Evolutionary conservation across 208 protist genomes (phyloP), one percentile per base, ranked within the genome.

Genomic region (Trypanosoma brucei): DNA sequence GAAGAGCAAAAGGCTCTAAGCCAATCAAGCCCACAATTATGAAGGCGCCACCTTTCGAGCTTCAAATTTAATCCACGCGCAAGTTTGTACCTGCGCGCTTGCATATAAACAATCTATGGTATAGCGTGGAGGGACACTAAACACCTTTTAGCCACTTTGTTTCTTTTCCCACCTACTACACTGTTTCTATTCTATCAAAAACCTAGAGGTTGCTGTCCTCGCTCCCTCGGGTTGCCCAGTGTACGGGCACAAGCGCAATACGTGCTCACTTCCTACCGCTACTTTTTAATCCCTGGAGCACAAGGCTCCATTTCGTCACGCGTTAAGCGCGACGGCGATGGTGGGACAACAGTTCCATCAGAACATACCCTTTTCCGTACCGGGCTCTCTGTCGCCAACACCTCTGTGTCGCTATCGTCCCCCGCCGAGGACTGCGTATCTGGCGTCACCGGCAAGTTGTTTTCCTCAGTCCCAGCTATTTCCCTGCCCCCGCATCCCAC

Each of bases 321-420:
- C 13, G 53, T 45, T 22, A 48, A 45, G 33, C 67, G 67, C 35
- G 40, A 67, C 5, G 67, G 67, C 45, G 67, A 72, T 6, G 67
- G 67, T 50, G 67, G 67, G 11, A 72, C 60, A 30, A 37, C 55
- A 35, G 30, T 45, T 5, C 39, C 53, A 0, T 72, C 67, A 7
- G 11, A 53, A 44, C 60, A 42, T n/a, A 57, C 45, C 45, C 39
- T 53, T 62, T 67, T 72, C 39, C 64, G 63, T 14, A 72, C 67
- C 22, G 67, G 67, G 11, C 58, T 72, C 31, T 51, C 59, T 35
- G 59, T 59, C 39, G 67, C 67, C 35, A 72, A 66, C 14, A 72
- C 38, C 36, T 72, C 67, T 34, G 48, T 45, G 37, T 72, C 67
- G n/a, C 35, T 50, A 31, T 67, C 60, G 31, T 50, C 22, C 2